A percentile compares a stretch with the other conserved stretches of the same genome.
Evolutionary conservation across 2,329 filamentous ascomycete species (phyloP).

Genomic region (Penicillium sp.): DNA sequence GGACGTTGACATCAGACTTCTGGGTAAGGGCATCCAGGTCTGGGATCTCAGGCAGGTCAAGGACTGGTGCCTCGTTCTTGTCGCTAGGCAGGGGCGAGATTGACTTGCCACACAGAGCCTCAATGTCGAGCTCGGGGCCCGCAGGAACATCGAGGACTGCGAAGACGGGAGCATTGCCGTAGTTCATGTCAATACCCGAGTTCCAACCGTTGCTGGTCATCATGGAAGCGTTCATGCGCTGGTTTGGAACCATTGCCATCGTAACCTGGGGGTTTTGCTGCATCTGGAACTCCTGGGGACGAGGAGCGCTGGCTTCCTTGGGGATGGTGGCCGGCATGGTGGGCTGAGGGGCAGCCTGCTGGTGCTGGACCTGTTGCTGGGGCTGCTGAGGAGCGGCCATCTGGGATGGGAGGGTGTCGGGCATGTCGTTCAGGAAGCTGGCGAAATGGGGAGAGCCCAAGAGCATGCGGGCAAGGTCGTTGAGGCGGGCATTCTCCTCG

Average conservation of each 20-base stretch:
- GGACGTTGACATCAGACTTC: slow-evolving; percentile 30
- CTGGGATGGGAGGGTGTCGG: slow-evolving; percentile 59
- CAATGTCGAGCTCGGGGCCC: slow-evolving; percentile 65
- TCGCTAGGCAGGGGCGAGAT: slow-evolving; percentile 57
- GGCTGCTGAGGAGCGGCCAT: slow-evolving; percentile 48
- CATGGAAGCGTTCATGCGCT: slow-evolving; percentile 75
- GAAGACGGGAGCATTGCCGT: slow-evolving; percentile 59
- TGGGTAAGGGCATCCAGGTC: slow-evolving; percentile 22
- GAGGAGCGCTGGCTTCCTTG: slow-evolving; percentile 71
- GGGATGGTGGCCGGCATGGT: slow-evolving; percentile 58
- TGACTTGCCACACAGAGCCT: slow-evolving; percentile 74
- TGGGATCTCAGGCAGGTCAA: slow-evolving; percentile 47
- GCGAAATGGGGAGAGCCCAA: slow-evolving; percentile 82
- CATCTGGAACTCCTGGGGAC: slow-evolving; percentile 59
- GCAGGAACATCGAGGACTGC: slow-evolving; percentile 74
- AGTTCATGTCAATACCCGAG: slow-evolving; percentile 54
- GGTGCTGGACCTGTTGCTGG: slow-evolving; percentile 48
- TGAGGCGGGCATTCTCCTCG: slow-evolving; percentile 83
- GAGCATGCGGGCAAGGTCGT: slow-evolving; percentile 79
- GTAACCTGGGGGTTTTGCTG: slow-evolving; percentile 70
- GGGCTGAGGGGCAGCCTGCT: slow-evolving; percentile 46
- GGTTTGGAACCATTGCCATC: slow-evolving; percentile 84
- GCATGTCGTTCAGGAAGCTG: slow-evolving; percentile 76
- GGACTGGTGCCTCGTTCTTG: slow-evolving; percentile 58
- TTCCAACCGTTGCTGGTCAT: slow-evolving; percentile 56